Evolutionary conservation across 2,329 filamentous ascomycete species (phyloP).

Genomic region (Diaporthe ampelina): DNA sequence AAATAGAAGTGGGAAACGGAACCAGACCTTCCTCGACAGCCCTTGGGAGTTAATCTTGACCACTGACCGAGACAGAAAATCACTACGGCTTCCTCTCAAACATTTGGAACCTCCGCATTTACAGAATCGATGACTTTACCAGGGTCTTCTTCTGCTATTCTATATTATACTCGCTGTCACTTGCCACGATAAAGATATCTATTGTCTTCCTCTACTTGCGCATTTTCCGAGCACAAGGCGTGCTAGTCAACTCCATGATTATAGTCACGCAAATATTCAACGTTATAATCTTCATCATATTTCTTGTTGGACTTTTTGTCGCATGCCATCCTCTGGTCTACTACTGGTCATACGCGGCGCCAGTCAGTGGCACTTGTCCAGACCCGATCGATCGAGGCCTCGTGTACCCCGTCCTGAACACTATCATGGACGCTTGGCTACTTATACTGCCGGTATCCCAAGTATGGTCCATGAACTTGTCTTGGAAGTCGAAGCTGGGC

Average conservation of each 20-base stretch:
- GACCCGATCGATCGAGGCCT: slow-evolving; percentile 14
- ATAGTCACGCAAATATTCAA: slow-evolving; percentile 1
- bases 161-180: slow-evolving; percentile 10
- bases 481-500: slow-evolving; percentile 12
- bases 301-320: slow-evolving; percentile 6
- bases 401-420: not conserved
- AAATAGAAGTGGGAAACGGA: not conserved
- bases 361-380: not conserved
- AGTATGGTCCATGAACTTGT: slow-evolving; percentile 12
- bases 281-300: slow-evolving; percentile 5
- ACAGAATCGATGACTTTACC: not conserved
- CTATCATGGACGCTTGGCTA: slow-evolving; percentile 11
- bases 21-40: not conserved
- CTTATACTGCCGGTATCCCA: not conserved
- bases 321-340: not conserved
- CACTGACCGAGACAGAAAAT: not conserved
- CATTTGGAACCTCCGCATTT: not conserved
- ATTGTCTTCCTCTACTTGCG: slow-evolving; percentile 8
- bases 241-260: not conserved
- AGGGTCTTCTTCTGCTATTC: slow-evolving; percentile 19
- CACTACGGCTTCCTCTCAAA: slow-evolving; percentile 12
- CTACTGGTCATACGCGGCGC: slow-evolving; percentile 5
- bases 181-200: slow-evolving; percentile 21
- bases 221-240: slow-evolving; percentile 7
- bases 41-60: not conserved